Evolutionary conservation across 305 asterid genomes (phyloP).

Genomic region (Fraxinus sp.): DNA sequence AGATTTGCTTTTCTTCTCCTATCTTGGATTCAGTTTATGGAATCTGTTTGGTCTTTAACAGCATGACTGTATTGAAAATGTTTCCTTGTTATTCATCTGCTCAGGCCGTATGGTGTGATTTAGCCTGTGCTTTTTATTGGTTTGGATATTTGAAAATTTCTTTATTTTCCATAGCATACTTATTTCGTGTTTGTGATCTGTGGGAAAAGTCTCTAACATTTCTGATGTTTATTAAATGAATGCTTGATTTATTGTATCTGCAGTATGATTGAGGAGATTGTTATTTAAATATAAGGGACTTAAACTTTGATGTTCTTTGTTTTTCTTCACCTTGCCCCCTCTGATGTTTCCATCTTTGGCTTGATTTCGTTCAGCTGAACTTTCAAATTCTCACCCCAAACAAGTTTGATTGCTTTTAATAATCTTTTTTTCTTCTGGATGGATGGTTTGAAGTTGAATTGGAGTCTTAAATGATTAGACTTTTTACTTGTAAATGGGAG

Average conservation of each 20-base stretch:
- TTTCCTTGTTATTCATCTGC: background rate
- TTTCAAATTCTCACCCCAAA: background rate
- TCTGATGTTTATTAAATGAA: too few species aligned
- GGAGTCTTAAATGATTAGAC: background rate
- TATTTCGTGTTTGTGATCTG: background rate
- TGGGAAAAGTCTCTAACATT: too few species aligned
- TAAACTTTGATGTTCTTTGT: conserved; percentile 9
- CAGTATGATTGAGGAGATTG: background rate
- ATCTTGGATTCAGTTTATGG: too few species aligned
- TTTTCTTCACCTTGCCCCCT: conserved; percentile 1
- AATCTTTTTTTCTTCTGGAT: conserved; percentile 15
- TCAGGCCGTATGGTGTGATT: background rate
- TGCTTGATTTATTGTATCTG: background rate
- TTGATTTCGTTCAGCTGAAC: background rate
- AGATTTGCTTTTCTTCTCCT: background rate
- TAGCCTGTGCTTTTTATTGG: background rate
- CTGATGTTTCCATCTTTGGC: background rate
- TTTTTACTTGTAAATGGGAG: background rate
- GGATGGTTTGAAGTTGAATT: background rate
- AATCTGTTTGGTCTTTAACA: too few species aligned
- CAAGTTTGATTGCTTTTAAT: conserved; percentile 16
- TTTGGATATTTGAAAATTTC: background rate
- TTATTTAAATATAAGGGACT: background rate
- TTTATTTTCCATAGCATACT: background rate
- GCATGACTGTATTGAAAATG: background rate